phyloP scores from a whole-genome alignment of 441 rosid species.

The Aquilaria agallochum region DNA sequence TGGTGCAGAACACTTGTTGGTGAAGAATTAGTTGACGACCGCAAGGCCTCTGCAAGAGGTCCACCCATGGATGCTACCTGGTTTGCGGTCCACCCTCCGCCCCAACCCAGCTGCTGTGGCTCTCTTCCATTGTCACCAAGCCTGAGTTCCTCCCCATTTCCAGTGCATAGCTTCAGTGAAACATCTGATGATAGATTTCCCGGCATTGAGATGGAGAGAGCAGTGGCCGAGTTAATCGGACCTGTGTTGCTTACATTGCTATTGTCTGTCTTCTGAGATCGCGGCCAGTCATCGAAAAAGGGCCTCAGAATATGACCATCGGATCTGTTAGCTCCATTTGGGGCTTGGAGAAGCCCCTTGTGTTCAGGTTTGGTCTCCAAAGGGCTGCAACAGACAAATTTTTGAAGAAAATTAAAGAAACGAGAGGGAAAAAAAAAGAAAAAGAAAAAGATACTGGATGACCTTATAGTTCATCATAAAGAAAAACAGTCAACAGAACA shows the following conservation, averaged over 20 bases:
- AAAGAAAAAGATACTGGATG: too few species aligned
- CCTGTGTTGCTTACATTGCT: constrained; percentile 31
- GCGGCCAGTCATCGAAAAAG: constrained; percentile 93
- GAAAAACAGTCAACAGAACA: constrained; percentile 9
- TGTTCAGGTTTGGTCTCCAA: constrained; percentile 31
- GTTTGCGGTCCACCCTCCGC: constrained; percentile 48
- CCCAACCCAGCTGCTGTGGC: constrained; percentile 53
- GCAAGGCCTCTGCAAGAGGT: constrained; percentile 80
- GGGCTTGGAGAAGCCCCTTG: constrained; percentile 42
- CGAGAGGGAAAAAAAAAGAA: neutral
- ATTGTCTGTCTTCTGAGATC: constrained; percentile 47
- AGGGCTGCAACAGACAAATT: constrained; percentile 24
- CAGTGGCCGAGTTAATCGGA: constrained; percentile 31
- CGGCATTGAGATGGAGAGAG: constrained; percentile 73
- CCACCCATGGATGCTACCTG: constrained; percentile 72
- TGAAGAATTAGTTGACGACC: constrained; percentile 63
- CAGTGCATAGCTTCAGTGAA: constrained; percentile 69
- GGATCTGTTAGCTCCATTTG: constrained; percentile 31
- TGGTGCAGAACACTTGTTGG: constrained; percentile 83
- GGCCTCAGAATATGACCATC: constrained; percentile 72
- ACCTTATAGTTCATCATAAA: neutral
- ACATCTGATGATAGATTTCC: constrained; percentile 69
- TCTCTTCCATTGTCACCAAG: constrained; percentile 30
- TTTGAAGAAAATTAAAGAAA: neutral
- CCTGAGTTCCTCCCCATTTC: constrained; percentile 42